Evolutionary conservation across 148 eudicot species (phyloP), one percentile per base, ranked within the genome.

Genomic region (Nyssa sinensis): DNA sequence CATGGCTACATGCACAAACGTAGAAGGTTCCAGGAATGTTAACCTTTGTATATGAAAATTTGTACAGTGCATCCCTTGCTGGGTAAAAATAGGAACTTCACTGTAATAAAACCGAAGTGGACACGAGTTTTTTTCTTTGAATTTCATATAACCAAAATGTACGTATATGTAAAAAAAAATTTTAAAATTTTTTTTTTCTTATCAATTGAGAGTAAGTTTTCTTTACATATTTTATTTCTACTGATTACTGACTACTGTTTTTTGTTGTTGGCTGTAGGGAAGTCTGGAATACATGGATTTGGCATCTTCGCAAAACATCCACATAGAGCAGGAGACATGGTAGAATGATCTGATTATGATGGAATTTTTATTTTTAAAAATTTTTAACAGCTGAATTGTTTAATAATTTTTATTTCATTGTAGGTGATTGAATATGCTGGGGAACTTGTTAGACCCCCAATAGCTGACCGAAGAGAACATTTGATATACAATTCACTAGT

Each of bases 301-400:
- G 99, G 99, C 66, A 89, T 95, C 76, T 90, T 95, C 71, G 82
- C 99, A 13, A 95, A 92, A 84, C 89, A 80, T 72, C 90, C 90
- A 41, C 97, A 89, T 84, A 89, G 80, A 87, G 96, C 99, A 55
- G 99, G 99, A 69, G 99, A 95, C 81, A 95, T 93, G 99, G 99
- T 92, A 81, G 62, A 32, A 23, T 34, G 9, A 44, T 74, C 55
- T 74, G 30, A 5, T 60, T 41, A 1, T 32, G 67, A 7, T 59
- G 57, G 37, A 47, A 35, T 49, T 51, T 19, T 5, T 77, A 27
- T 17, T 24, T 35, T 16, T 25, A 4, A 47, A 32, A 47, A 60
- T 62, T 79, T 24, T 11, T 51, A 29, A 34, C 53, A 39, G 27
- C 33, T 58, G 6, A 69, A 44, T 53, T 44, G 59, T 57, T 62